Percentiles rank a stretch among this genome's conserved stretches.
Evolutionary conservation across 257 asterid genomes (phyloP).

Genomic region (Prunella vulgaris): DNA sequence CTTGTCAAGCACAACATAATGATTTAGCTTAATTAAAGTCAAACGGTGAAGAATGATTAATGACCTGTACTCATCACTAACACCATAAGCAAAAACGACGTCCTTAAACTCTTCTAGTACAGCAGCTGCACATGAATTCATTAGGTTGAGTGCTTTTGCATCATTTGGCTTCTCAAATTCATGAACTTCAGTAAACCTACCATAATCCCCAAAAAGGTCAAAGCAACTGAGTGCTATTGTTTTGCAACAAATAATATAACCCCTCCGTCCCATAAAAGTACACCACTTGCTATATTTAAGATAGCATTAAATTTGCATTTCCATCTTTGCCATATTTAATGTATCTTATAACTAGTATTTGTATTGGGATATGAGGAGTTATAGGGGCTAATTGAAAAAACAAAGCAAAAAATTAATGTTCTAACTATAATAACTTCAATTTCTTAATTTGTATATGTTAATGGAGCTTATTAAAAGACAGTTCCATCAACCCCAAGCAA

Average conservation of each 20-base stretch:
- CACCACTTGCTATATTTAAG: no score
- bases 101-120: slow-evolving; percentile 72
- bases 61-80: slow-evolving; percentile 88
- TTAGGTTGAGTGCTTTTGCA: slow-evolving; percentile 70
- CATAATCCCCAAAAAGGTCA: slow-evolving; percentile 8
- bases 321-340: no score
- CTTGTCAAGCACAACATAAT: slow-evolving; percentile 6
- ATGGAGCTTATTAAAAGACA: slow-evolving; percentile 5
- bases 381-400: no score
- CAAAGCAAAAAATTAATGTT: no score
- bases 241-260: not conserved
- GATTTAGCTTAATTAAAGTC: slow-evolving; percentile 10
- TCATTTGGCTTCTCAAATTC: slow-evolving; percentile 90
- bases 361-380: no score
- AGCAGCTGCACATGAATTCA: slow-evolving; percentile 78
- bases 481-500: not conserved
- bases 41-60: slow-evolving; percentile 10
- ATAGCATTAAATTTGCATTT: no score
- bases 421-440: no score
- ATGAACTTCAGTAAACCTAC: slow-evolving; percentile 70
- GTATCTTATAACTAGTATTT: no score
- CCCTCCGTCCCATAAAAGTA: no score
- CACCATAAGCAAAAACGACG: slow-evolving; percentile 80
- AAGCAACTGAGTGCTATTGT: not conserved
- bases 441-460: no score